A percentile compares a stretch with the other conserved stretches of the same genome.
These are phyloP conservation scores for Skeletonema costatum DNA, from an alignment of 108 stramenopile genomes.

Conservation along the genomic window DNA sequence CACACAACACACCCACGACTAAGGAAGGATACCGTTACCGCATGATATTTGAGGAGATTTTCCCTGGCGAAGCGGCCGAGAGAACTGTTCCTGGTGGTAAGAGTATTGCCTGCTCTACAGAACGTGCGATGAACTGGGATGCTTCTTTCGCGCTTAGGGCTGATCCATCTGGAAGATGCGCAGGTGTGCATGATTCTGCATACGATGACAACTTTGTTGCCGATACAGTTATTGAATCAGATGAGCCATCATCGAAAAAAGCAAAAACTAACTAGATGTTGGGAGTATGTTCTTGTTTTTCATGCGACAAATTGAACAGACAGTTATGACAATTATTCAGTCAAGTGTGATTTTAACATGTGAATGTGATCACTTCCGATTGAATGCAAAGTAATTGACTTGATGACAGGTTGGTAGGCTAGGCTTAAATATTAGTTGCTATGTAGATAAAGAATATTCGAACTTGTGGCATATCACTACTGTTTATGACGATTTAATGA, in stretches of 20 bases:
- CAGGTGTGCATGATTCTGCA: constrained; percentile 94
- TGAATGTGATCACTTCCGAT: background rate
- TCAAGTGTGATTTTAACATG: background rate
- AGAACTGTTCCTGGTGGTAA: constrained; percentile 97
- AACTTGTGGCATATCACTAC: background rate
- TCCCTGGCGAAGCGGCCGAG: constrained; percentile 95
- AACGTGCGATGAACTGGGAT: constrained; percentile 97
- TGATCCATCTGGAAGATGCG: constrained; percentile 95
- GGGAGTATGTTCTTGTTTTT: background rate
- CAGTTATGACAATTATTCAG: background rate
- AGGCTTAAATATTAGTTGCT: background rate
- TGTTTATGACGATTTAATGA: constrained; percentile 30
- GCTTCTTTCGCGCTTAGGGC: constrained; percentile 81
- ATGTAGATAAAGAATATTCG: background rate
- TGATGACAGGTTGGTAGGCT: background rate
- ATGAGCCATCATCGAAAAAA: constrained; percentile 68
- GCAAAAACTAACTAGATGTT: constrained; percentile 42
- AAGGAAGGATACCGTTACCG: constrained; percentile 99
- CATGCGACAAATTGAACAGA: background rate
- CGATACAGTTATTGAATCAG: constrained; percentile 49
- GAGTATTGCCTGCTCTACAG: constrained; percentile 98
- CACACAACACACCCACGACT: constrained; percentile 96
- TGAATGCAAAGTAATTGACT: background rate
- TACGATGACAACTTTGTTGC: constrained; percentile 89
- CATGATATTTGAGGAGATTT: constrained; percentile 95